Evolutionary conservation across 805 yeast species (phyloP), one percentile per base, ranked within the genome.

Genomic region (Saturnispora saitoi): DNA sequence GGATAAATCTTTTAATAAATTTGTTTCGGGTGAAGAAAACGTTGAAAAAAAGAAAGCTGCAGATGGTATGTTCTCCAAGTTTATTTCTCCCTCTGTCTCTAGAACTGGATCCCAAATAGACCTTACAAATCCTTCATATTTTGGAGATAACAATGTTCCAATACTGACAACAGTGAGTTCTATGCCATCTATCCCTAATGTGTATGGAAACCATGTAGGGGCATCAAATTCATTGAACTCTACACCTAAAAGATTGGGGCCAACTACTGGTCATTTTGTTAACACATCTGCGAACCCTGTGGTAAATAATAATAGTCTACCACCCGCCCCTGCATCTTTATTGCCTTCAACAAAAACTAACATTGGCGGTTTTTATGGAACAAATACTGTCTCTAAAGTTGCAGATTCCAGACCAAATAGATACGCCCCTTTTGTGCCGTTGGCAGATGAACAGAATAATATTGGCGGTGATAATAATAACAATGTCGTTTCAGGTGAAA

Each of bases 1-100:
- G 41, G 95, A 87, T 62, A 87, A 87, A 61, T 78, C 86, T 4
- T 79, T 84, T 59, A 81, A 77, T 60, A 81, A 80, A 61, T 80
- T 83, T 63, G 89, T 91, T 50, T 83, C 95, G 36, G 97, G 96
- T 1, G 97, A 91, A 43, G 95, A 85, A 32, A 40, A 24, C 24
- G 70, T 71, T 26, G 64, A 67, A 6, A 56, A 66, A 4, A 68
- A 67, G 41, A 60, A 63, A 12, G 57, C 64, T 5, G 71, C 72
- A 1, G 73, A 70, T 34, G 85, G 83, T 10, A 79, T 81, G 0
- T 83, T 84, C 63, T 81, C 86, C 46, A 83, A 80, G 49, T 83
- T 80, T 61, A 80, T 84, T 34, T 43, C 58, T 10, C 89, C 90
- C 1, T 68, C 76, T 2, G 68, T 81, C n/a, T 81, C 89, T 1